Evolutionary conservation across 495 filamentous ascomycete species (phyloP), one percentile per base, ranked within the genome.

Genomic region (Astrocystis sublimbata): DNA sequence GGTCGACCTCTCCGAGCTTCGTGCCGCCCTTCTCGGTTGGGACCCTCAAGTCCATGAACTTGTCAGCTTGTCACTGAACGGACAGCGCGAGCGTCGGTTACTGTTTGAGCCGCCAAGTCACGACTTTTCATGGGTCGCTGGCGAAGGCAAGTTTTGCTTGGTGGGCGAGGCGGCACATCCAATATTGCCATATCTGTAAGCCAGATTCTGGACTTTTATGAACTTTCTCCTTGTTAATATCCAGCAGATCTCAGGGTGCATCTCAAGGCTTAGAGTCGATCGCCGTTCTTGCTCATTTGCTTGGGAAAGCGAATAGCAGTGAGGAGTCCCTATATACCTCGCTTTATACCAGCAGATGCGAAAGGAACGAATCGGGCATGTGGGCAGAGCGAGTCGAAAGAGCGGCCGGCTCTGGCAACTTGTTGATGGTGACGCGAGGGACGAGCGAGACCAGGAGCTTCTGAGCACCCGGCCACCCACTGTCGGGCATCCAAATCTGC

Each of bases 181-280:
- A 9, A 33, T 19, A 13, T 23, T 61, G 7, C 64, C 64, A 15
- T 66, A 66, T 57, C 42, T 66, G 64, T 66, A 47, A 43, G 64
- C n/a, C n/a, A n/a, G n/a, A n/a, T n/a, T n/a, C n/a, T n/a, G n/a
- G n/a, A n/a, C n/a, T n/a, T n/a, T n/a, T n/a, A n/a, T n/a, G n/a
- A n/a, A n/a, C n/a, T n/a, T n/a, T n/a, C n/a, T n/a, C n/a, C n/a
- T n/a, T n/a, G n/a, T n/a, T n/a, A n/a, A n/a, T n/a, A n/a, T n/a
- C n/a, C n/a, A n/a, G n/a, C n/a, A n/a, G n/a, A n/a, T n/a, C n/a
- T 62, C 51, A 61, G 19, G 64, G 64, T 15, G 64, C 64, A 7
- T 59, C 64, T 12, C 5, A 38, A 19, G 51, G 64, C 17, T 21
- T 66, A 17, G 64, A 66, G 26, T 66, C 64, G 6, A 45, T 57